Base-by-base conservation (phyloP, 225 moss, liverwort and hornwort genomes). In the Lunularia cruciata region DNA sequence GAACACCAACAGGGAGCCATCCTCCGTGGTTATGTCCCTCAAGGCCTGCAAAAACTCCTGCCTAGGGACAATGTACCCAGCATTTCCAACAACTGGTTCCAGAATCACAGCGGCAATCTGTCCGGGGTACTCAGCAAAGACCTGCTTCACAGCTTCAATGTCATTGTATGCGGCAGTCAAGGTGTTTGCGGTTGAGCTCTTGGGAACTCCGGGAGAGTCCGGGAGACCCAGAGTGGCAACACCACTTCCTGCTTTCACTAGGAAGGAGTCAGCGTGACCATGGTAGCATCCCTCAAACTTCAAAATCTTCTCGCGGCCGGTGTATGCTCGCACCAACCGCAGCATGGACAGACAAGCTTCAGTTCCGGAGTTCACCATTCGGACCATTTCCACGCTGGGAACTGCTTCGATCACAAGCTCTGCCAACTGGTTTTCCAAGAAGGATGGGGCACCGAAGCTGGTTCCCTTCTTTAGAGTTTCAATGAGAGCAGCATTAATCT, bases 201-300 rank as follows among this genome's bases (percentile, higher is more conserved):
- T 71, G 16, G 96, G 96, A 1, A 98, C 96, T 61, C 96, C 96
- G 2, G 96, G 96, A 55, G 92, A 98, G 64, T 98, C 96, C 25
- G 92, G 96, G 8, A 98, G 89, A 3, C 92, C 92, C 31, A 98
- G 60, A 65, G 96, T 92, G 14, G 96, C 96, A 6, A 98, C 96
- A 14, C 96, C 96, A 75, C 96, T 98, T 3, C 96, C 96, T 7
- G 96, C 96, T 69, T 98, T 98, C 72, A 98, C 96, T 26, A 98
- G 70, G 70, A 98, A 98, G 32, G 96, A 78, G 80, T 98, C 96
- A 23, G 96, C 96, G 61, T 98, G 96, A 9, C 96, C 92, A 5
- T 98, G 96, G 60, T 98, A 98, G 70, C 96, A 98, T 3, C 96
- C 92, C 83, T 98, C 96, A 8, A 98, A 98, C 74, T 98, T 98